phyloP scores from a whole-genome alignment of 305 asterid genomes.

The Striga hermonthica region DNA sequence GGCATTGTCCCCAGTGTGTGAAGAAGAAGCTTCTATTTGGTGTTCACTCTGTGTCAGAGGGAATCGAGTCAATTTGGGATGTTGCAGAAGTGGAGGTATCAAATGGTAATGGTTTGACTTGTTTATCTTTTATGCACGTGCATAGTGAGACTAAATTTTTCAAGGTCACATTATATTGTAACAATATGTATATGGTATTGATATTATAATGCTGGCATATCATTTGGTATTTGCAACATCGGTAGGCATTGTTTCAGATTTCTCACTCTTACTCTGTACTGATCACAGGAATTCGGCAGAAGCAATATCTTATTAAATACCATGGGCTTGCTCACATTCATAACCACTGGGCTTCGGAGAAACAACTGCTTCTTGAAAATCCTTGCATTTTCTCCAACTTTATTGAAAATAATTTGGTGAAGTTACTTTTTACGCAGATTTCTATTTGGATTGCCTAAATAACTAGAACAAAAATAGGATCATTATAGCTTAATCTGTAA shows the following conservation, averaged over 20 bases:
- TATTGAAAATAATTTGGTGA: conserved; percentile 48
- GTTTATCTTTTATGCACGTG: conserved; percentile 16
- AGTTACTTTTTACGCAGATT: conserved; percentile 15
- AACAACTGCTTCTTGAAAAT: conserved; percentile 46
- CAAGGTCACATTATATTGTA: neutral
- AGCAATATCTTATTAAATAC: conserved; percentile 71
- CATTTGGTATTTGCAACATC: conserved; percentile 13
- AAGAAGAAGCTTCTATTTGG: conserved; percentile 63
- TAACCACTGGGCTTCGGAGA: conserved; percentile 70
- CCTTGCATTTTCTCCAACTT: conserved; percentile 45
- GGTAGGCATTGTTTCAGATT: conserved; percentile 23
- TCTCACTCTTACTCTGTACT: conserved; percentile 31
- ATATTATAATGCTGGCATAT: conserved; percentile 24
- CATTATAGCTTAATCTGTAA: conserved; percentile 9
- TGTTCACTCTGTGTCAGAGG: conserved; percentile 57
- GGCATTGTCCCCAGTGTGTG: conserved; percentile 69
- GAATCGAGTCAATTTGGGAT: conserved; percentile 62
- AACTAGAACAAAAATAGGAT: conserved; percentile 20
- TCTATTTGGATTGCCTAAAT: conserved; percentile 22
- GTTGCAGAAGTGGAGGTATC: conserved; percentile 58
- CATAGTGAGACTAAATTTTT: conserved; percentile 12
- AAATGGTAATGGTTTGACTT: conserved; percentile 48
- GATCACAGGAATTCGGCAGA: conserved; percentile 56
- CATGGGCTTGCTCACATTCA: conserved; percentile 70
- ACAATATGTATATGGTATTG: conserved; percentile 14